A percentile compares a stretch with the other conserved stretches of the same genome.
These are phyloP conservation scores for Sphagnurus paluster DNA, from an alignment of 1,284 basidiomycete genomes.

Conservation along the genomic window DNA sequence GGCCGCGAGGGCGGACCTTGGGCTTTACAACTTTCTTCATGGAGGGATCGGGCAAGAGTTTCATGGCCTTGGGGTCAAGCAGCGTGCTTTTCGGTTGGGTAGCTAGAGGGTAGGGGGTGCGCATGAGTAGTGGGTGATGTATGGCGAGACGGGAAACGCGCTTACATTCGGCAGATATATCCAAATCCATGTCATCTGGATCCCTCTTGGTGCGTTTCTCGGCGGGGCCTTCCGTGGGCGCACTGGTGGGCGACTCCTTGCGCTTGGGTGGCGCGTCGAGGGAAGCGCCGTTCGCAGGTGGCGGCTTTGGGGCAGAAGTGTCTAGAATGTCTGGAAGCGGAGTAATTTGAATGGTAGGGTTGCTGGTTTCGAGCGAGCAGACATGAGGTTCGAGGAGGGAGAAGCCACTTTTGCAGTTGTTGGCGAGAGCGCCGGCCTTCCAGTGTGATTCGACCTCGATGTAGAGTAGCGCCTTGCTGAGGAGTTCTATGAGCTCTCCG, in stretches of 20 bases:
- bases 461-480: conserved; percentile 80
- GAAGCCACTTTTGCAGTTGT: conserved; percentile 66
- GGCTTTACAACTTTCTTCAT: conserved; percentile 6
- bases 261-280: conserved; percentile 38
- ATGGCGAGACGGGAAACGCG: background rate
- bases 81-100: conserved; percentile 22
- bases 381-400: conserved; percentile 70
- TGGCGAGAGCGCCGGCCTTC: conserved; percentile 56
- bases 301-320: background rate
- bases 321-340: conserved; percentile 1
- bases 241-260: conserved; percentile 44
- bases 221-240: conserved; percentile 38
- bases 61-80: conserved; percentile 19
- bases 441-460: conserved; percentile 84
- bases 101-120: conserved; percentile 14
- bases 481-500: conserved; percentile 78
- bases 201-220: conserved; percentile 55
- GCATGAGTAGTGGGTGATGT: conserved; percentile 7
- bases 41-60: conserved; percentile 13
- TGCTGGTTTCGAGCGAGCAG: conserved; percentile 50
- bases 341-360: background rate
- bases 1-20: conserved; percentile 32
- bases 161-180: conserved; percentile 29
- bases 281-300: conserved; percentile 19
- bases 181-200: conserved; percentile 41